Evolutionary conservation across 148 eudicot species (phyloP), one percentile per base, ranked within the genome.

Genomic region (Vaccinium macrocarpon): DNA sequence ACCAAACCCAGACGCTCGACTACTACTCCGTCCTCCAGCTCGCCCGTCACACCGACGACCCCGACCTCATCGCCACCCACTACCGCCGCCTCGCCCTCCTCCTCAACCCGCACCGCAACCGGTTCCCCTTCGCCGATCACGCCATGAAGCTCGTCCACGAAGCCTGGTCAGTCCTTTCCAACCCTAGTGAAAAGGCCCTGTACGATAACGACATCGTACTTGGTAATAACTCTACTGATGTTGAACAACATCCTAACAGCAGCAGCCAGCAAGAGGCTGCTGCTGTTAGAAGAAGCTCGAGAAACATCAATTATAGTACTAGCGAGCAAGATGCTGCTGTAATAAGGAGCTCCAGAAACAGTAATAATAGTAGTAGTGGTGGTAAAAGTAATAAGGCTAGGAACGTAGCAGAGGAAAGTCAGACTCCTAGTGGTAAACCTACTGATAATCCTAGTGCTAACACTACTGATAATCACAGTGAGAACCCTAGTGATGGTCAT

Each of bases 131-230:
- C 42, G 92, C 95, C 9, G 99, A 93, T 38, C 91, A 90, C 3
- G 99, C 98, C 0, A 61, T 93, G n/a, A 88, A 87, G 76, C 87
- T 97, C 18, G 92, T 91, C 4, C 76, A 85, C 48, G 95, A 97
- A 3, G 98, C 98, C 2, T 97, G 96, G 95, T 76, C 92, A 5
- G 94, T 95, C 1, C 84, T 97, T 2, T 95, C 98, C 1, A 92
- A 97, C 84, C 93, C 97, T 29, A 46, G 84, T 6, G 87, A 87
- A 77, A 97, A 93, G 79, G 86, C 91, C 78, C 0, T 90, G 2
- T 96, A 92, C 35, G 98, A 95, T 79, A 86, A 84, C 3, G 90
- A 92, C 48, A 66, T 93, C 0, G 49, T 81, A 29, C 64, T n/a
- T 23, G 64, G 70, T 64, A 64, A 23, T 68, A 27, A 27, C 73